Conservation (phyloP, 345 rosid genomes). For the Citrus mangshanensis region DNA sequence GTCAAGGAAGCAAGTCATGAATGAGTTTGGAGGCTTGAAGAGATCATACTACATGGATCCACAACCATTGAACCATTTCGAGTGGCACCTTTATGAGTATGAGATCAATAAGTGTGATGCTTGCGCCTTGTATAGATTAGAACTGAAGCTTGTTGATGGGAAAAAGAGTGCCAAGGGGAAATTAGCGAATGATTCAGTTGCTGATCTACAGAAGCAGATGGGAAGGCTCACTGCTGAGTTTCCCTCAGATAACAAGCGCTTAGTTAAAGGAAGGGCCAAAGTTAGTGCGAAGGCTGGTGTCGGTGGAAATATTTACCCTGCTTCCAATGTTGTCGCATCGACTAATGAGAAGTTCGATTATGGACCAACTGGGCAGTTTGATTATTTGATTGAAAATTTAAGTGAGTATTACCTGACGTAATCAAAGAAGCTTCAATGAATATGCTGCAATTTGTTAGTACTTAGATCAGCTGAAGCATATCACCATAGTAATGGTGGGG, state of each 20-base stretch:
- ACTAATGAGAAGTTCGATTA: conserved; percentile 47
- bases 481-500: conserved; percentile 9
- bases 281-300: conserved; percentile 42
- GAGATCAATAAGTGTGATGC: conserved; percentile 91
- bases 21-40: conserved; percentile 84
- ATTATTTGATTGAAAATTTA: conserved; percentile 63
- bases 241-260: conserved; percentile 73
- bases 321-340: conserved; percentile 40
- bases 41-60: conserved; percentile 99
- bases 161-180: conserved; percentile 83
- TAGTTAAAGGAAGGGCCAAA: conserved; percentile 63
- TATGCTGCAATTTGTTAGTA: conserved; percentile 12
- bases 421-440: conserved; percentile 7
- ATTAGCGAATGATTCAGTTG: conserved; percentile 65
- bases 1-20: conserved; percentile 96
- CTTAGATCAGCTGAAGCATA: conserved; percentile 17
- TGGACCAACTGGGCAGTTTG: conserved; percentile 57
- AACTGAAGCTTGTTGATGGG: conserved; percentile 90
- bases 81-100: conserved; percentile 98
- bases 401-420: conserved; percentile 57
- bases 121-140: conserved; percentile 93
- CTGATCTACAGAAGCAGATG: conserved; percentile 95
- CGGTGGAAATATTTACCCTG: conserved; percentile 38
- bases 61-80: conserved; percentile 82
- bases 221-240: conserved; percentile 88